A percentile compares a stretch with the other conserved stretches of the same genome.
Conservation (phyloP, 1,284 basidiomycete species). For the Stygiomarasmius scandens region DNA sequence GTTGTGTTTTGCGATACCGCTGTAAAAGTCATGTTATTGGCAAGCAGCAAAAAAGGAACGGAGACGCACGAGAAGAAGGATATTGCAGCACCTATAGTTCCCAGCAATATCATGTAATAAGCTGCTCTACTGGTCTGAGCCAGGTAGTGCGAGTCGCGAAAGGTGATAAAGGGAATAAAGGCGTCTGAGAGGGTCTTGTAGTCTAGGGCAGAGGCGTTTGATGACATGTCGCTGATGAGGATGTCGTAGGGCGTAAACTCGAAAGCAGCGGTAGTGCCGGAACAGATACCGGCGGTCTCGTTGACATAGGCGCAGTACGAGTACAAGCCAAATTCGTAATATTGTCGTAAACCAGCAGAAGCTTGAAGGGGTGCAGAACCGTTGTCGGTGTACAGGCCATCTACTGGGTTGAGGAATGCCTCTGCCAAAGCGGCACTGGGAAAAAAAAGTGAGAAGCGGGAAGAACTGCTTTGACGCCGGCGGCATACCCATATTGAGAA, state of each 20-base stretch:
- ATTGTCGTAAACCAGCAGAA: conserved; percentile 62
- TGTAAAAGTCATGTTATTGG: conserved; percentile 32
- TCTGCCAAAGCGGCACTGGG: conserved; percentile 51
- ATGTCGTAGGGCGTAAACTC: conserved; percentile 63
- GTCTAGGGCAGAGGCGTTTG: conserved; percentile 51
- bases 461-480: too few species aligned
- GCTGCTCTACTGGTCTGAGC: conserved; percentile 67
- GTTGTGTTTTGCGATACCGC: conserved; percentile 68
- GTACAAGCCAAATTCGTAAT: conserved; percentile 79
- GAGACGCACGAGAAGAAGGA: conserved; percentile 61
- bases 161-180: conserved; percentile 60
- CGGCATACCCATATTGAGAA: conserved; percentile 65
- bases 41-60: conserved; percentile 3
- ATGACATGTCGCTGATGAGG: conserved; percentile 65
- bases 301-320: conserved; percentile 74
- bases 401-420: conserved; percentile 59
- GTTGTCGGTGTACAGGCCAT: conserved; percentile 70
- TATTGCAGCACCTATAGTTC: conserved; percentile 65
- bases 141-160: conserved; percentile 63
- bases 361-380: conserved; percentile 61
- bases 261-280: conserved; percentile 59
- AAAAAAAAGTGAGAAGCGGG: conserved; percentile 13
- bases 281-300: conserved; percentile 61
- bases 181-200: conserved; percentile 16
- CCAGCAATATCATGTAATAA: conserved; percentile 75